These are phyloP conservation scores for Wallemia mellicola DNA, from an alignment of 1,284 basidiomycete species.

Conservation along the genomic window DNA sequence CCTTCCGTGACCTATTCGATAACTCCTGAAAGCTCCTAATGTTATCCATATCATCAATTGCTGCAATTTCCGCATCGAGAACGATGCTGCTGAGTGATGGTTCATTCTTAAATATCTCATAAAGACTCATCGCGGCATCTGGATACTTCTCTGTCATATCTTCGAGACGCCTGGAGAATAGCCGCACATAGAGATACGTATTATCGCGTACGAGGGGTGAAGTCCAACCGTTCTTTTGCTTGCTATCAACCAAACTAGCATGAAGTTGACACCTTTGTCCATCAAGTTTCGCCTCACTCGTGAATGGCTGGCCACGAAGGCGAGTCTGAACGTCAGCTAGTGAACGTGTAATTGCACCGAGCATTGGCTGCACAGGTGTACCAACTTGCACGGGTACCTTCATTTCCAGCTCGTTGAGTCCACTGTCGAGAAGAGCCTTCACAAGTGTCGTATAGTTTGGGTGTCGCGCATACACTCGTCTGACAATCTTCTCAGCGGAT, in stretches of 20 bases:
- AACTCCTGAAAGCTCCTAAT: conserved; percentile 95
- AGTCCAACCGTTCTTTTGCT: too few species aligned
- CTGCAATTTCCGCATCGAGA: conserved; percentile 1
- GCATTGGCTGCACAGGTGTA: conserved; percentile 17
- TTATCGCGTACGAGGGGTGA: background rate
- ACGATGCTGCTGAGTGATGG: conserved; percentile 3
- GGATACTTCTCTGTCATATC: conserved; percentile 14
- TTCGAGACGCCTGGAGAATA: conserved; percentile 12
- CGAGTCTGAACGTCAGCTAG: conserved; percentile 14
- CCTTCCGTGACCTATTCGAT: conserved; percentile 79
- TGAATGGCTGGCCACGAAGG: conserved; percentile 11
- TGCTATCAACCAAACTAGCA: conserved; percentile 3
- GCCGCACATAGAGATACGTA: conserved; percentile 2
- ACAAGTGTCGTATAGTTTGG: conserved; percentile 16
- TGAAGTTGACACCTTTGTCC: conserved; percentile 18
- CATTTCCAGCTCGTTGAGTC: conserved; percentile 10
- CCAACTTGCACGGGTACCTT: conserved; percentile 14
- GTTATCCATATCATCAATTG: conserved; percentile 19
- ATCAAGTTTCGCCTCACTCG: conserved; percentile 17
- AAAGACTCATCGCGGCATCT: conserved; percentile 6
- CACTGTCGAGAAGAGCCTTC: conserved; percentile 8
- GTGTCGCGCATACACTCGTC: conserved; percentile 15
- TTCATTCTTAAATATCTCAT: conserved; percentile 5
- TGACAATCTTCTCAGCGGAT: conserved; percentile 14
- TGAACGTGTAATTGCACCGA: conserved; percentile 17